Conservation (phyloP, 352 stramenopile genomes). For the Globisporangium sylvaticum region DNA sequence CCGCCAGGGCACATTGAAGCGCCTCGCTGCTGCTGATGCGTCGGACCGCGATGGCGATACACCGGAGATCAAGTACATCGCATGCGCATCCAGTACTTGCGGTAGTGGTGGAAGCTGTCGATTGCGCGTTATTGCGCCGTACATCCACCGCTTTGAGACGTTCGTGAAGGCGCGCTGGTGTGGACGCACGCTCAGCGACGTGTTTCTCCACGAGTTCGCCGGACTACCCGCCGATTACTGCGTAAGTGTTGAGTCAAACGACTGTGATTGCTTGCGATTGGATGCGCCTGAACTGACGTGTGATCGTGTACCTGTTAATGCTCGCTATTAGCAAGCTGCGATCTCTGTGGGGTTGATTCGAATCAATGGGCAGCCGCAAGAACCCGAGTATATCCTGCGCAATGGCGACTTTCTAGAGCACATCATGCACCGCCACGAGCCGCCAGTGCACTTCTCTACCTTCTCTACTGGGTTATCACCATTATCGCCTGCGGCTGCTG, state of each 20-base stretch:
- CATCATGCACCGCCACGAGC: constrained; percentile 92
- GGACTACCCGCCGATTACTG: constrained; percentile 42
- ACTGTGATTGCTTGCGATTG: neutral
- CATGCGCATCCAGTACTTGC: constrained; percentile 29
- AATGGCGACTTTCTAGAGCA: constrained; percentile 88
- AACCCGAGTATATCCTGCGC: constrained; percentile 62
- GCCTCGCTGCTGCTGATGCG: neutral
- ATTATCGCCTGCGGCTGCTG: constrained; percentile 5
- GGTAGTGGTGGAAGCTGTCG: constrained; percentile 8
- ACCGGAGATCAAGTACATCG: constrained; percentile 21
- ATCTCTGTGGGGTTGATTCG: constrained; percentile 84
- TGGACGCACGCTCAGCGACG: constrained; percentile 70
- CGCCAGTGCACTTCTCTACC: constrained; percentile 54
- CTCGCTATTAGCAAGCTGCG: constrained; percentile 41
- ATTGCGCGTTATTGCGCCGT: constrained; percentile 72
- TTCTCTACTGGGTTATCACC: neutral
- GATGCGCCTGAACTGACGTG: neutral
- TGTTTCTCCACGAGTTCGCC: constrained; percentile 71
- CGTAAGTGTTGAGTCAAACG: constrained; percentile 13
- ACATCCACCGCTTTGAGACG: constrained; percentile 89
- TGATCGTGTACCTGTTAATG: neutral
- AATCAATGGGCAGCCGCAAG: constrained; percentile 66
- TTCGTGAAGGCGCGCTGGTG: constrained; percentile 91
- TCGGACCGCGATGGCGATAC: constrained; percentile 2
- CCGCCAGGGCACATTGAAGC: constrained; percentile 7